phyloP scores from a whole-genome alignment of 495 filamentous ascomycete genomes.

The Pseudomonodictys pantanalensis region DNA sequence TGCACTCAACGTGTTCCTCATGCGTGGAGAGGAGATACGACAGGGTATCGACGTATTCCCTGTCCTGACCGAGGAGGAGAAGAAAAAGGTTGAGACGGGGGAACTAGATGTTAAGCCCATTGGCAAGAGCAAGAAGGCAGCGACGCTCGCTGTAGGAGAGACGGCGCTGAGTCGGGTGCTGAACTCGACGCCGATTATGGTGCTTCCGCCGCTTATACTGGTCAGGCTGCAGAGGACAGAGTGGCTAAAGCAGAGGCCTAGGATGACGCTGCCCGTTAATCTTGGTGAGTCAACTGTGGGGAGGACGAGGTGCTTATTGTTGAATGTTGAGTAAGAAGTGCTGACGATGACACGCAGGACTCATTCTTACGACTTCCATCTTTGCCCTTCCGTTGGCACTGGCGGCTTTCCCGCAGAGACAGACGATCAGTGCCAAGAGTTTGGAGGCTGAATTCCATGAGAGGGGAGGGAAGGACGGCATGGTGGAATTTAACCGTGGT shows the following conservation, averaged over 20 bases:
- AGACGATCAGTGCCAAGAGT: slow-evolving; percentile 66
- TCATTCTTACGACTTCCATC: slow-evolving; percentile 77
- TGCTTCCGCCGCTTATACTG: slow-evolving; percentile 78
- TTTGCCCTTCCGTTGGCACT: slow-evolving; percentile 83
- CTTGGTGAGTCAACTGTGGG: slow-evolving; percentile 57
- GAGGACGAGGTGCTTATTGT: no score
- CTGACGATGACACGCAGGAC: slow-evolving; percentile 37
- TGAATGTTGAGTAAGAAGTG: no score
- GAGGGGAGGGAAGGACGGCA: slow-evolving; percentile 65
- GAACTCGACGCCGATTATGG: slow-evolving; percentile 96
- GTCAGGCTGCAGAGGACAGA: slow-evolving; percentile 73
- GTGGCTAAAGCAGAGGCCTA: slow-evolving; percentile 71
- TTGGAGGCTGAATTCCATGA: slow-evolving; percentile 83
- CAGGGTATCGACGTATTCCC: slow-evolving; percentile 94
- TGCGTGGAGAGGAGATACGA: slow-evolving; percentile 94
- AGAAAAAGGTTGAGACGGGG: slow-evolving; percentile 52
- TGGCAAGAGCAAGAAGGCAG: slow-evolving; percentile 84
- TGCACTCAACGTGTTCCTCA: slow-evolving; percentile 92
- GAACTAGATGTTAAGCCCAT: slow-evolving; percentile 62
- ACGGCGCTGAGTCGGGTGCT: slow-evolving; percentile 85
- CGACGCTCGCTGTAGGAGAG: slow-evolving; percentile 83
- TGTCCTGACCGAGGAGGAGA: slow-evolving; percentile 57
- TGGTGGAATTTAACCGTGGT: slow-evolving; percentile 89
- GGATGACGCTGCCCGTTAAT: slow-evolving; percentile 74
- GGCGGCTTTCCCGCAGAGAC: slow-evolving; percentile 86